Evolutionary conservation across 2,329 filamentous ascomycete genomes (phyloP), one percentile per base, ranked within the genome.

Genomic region (Stagonosporopsis rhizophila): DNA sequence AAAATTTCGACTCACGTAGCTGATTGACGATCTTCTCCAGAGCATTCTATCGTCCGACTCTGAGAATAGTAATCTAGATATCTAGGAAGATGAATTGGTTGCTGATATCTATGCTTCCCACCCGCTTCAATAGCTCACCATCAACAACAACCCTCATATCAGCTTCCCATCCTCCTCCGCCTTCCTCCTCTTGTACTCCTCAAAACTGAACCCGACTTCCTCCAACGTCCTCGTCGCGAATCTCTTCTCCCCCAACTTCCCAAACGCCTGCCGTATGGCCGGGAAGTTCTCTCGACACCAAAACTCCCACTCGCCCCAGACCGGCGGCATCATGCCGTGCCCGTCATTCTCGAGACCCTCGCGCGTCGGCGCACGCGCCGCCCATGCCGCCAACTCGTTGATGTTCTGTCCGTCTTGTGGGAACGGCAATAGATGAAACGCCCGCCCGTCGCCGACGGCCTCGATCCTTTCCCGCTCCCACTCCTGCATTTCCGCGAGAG

Each of bases 231-330:
- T 88, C 9, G 92, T 87, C 6, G 76, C 79, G 42, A 74, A 63
- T 54, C 85, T 79, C 44, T 75, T 72, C 32, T 87, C 83, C 0
- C 91, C 92, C 34, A 79, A 78, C 59, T 83, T 80, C 55, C 88
- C 83, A 72, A 95, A 97, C 27, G 83, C 84, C 64, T 87, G 83
- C 74, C 91, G 90, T 32, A 93, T 90, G 12, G 87, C 81, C 0
- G 84, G 81, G 64, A 89, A 90, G 3, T 87, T 81, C 54, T 83
- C 81, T 17, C 93, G 82, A 68, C 89, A 83, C 91, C 91, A 96
- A 48, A 86, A 84, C 65, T 89, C 79, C 74, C 87, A 84, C 42
- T 86, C 83, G 8, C 84, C 82, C 92, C 93, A 97, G 23, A 78
- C 78, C 2, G 88, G 88, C 25, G 91, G 88, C 61, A 82, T 40